These are phyloP conservation scores for Hyparrhenia diplandra DNA, from an alignment of 176 grass and related monocot species.

Conservation along the genomic window DNA sequence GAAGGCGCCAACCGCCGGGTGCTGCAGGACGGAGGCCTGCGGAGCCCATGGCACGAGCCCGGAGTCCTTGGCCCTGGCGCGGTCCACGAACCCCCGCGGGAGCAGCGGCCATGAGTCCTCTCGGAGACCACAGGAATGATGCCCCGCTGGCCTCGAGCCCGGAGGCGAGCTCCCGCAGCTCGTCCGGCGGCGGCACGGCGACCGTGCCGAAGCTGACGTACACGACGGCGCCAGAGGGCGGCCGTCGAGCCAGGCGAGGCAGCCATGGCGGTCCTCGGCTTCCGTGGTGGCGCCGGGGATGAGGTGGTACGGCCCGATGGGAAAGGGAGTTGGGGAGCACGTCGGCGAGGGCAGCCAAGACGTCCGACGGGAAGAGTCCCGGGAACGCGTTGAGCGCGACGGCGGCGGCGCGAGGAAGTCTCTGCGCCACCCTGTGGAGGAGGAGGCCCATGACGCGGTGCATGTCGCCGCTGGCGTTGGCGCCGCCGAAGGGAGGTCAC, in stretches of 20 bases:
- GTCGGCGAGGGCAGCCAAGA: background rate
- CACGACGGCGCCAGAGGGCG: background rate
- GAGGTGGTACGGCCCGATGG: conserved; percentile 40
- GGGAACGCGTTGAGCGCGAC: conserved; percentile 38
- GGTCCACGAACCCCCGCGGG: conserved; percentile 33
- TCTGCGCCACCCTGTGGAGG: conserved; percentile 17
- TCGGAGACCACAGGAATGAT: conserved; percentile 54
- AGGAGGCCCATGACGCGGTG: conserved; percentile 13
- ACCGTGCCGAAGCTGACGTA: conserved; percentile 9
- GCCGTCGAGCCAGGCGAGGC: conserved; percentile 52
- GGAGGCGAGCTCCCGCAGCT: conserved; percentile 34
- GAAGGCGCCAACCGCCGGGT: background rate
- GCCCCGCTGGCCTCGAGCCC: conserved; percentile 41
- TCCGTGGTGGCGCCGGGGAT: background rate
- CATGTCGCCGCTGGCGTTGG: conserved; percentile 29
- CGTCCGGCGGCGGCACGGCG: background rate
- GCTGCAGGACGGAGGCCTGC: background rate
- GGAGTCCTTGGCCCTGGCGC: background rate
- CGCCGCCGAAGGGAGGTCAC: conserved; percentile 40
- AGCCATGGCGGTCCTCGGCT: conserved; percentile 13
- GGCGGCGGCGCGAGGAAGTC: conserved; percentile 11
- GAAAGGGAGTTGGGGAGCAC: conserved; percentile 8
- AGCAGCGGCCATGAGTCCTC: conserved; percentile 32
- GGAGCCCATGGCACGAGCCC: conserved; percentile 23
- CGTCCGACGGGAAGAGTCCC: background rate